These are phyloP conservation scores for Trichoderma endophyticum DNA, from an alignment of 2,329 filamentous ascomycete species.

Conservation along the genomic window DNA sequence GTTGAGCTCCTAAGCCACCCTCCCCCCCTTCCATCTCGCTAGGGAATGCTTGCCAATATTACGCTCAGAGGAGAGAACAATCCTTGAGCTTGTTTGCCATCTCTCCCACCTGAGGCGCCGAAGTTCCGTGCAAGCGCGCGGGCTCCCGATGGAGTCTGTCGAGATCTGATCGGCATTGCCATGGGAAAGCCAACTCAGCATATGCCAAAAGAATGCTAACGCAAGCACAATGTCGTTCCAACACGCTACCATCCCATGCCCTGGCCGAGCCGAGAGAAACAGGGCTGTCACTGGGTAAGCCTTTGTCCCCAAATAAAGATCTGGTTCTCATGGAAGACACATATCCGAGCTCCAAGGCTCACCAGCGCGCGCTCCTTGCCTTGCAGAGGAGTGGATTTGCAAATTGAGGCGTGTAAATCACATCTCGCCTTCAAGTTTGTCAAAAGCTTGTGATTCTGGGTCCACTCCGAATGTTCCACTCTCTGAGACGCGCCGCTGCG, in stretches of 20 bases:
- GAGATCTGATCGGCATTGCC: not conserved
- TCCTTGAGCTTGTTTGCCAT: not conserved
- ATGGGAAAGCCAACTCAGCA: not conserved
- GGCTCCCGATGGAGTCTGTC: not conserved
- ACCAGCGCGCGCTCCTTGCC: not conserved
- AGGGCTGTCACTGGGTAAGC: not conserved
- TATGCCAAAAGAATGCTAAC: not conserved
- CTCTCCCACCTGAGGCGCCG: not conserved
- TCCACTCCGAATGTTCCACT: not conserved
- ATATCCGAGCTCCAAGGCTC: not conserved
- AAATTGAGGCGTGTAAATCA: not conserved
- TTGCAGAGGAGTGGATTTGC: not conserved
- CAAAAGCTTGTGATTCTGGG: not conserved
- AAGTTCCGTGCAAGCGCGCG: not conserved
- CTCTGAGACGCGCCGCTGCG: not conserved
- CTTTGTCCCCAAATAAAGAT: not conserved
- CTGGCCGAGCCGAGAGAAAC: not conserved
- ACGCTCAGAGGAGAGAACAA: not conserved
- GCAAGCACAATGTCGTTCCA: not conserved
- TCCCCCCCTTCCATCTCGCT: not conserved
- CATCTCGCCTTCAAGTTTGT: not conserved
- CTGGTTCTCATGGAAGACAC: not conserved
- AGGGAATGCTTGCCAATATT: not conserved
- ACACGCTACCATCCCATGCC: not conserved
- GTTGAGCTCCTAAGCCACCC: not conserved